Percentiles rank a stretch among this genome's conserved stretches.
Conservation (phyloP, 768 basidiomycete species). For the Plicaturopsis crispa region DNA sequence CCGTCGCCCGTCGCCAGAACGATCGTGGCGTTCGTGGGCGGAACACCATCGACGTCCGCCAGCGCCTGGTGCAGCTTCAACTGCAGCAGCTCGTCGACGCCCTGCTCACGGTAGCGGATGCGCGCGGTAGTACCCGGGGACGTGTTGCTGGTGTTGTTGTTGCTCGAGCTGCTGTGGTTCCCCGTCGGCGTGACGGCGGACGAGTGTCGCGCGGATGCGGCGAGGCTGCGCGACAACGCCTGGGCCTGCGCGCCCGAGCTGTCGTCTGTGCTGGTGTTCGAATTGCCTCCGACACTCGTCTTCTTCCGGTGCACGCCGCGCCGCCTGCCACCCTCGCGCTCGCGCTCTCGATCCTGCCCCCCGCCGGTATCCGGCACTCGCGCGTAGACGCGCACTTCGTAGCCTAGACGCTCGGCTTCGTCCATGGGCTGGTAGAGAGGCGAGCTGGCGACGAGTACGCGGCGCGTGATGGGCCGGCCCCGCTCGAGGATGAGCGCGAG, state of each 20-base stretch:
- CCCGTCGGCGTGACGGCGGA: constrained; percentile 11
- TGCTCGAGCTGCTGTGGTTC: constrained; percentile 3
- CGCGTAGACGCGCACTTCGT: constrained; percentile 63
- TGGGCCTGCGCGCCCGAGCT: constrained; percentile 15
- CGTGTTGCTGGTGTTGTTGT: constrained; percentile 9
- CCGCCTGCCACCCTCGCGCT: constrained; percentile 15
- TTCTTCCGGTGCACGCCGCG: constrained; percentile 20
- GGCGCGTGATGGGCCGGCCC: constrained; percentile 65
- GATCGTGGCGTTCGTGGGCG: constrained; percentile 63
- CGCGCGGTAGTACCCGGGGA: constrained; percentile 19
- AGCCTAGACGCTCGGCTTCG: constrained; percentile 62
- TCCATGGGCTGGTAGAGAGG: constrained; percentile 83
- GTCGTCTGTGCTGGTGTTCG: constrained; percentile 22
- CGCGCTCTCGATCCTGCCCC: constrained; percentile 46
- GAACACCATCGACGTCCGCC: constrained; percentile 55
- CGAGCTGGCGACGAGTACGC: constrained; percentile 74
- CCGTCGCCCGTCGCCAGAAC: constrained; percentile 94
- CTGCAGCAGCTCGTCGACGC: constrained; percentile 92
- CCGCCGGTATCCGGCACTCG: constrained; percentile 65
- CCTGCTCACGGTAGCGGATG: constrained; percentile 78
- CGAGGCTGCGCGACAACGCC: constrained; percentile 17
- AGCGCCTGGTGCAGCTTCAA: constrained; percentile 87
- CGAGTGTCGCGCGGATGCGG: constrained; percentile 7
- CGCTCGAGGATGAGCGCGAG: constrained; percentile 76
- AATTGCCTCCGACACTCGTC: constrained; percentile 23